Percentiles rank a stretch among this genome's conserved stretches.
Conservation (phyloP, 345 rosid species). For the Eutrema heterophyllum region DNA sequence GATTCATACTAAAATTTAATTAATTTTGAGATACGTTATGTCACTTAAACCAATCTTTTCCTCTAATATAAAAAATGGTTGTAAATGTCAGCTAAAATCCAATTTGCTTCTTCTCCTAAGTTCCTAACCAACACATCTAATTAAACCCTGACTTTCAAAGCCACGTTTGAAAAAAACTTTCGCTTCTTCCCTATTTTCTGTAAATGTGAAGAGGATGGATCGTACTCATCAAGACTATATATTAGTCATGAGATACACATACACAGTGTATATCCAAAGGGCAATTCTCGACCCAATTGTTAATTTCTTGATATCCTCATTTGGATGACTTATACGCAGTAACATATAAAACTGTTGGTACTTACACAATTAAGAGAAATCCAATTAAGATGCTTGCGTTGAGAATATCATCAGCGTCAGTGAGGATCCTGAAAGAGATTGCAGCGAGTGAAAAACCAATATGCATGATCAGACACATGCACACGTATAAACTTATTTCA, state of each 20-base stretch:
- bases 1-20: neutral
- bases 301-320: neutral
- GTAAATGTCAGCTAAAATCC: constrained; percentile 22
- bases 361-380: neutral
- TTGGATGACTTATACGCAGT: neutral
- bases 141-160: constrained; percentile 64
- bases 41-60: constrained; percentile 15
- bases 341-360: neutral
- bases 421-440: constrained; percentile 2
- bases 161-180: neutral
- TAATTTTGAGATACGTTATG: constrained; percentile 12
- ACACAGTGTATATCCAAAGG: neutral
- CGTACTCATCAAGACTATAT: neutral
- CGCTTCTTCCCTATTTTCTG: neutral
- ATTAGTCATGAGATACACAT: neutral
- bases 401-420: neutral
- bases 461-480: neutral
- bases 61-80: constrained; percentile 14
- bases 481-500: neutral
- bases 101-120: constrained; percentile 48
- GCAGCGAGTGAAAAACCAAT: neutral
- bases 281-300: neutral
- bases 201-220: neutral
- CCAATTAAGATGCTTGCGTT: neutral
- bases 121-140: constrained; percentile 85